Base-by-base conservation (phyloP, 495 filamentous ascomycete genomes). In the Bacidia gigantensis region DNA sequence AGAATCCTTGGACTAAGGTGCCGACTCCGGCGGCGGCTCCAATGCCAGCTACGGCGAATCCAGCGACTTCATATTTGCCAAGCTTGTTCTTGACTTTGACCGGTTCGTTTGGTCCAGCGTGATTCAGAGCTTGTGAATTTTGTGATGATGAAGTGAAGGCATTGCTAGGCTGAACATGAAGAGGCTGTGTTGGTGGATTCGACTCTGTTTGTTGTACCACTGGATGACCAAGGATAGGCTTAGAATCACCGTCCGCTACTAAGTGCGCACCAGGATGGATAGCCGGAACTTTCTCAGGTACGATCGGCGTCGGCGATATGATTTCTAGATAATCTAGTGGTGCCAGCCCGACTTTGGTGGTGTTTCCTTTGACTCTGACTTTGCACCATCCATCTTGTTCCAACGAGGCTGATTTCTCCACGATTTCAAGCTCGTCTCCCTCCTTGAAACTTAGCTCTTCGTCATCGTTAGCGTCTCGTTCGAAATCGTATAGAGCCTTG, bases 331-430 rank as follows among this genome's bases (percentile, higher is more conserved):
- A 53, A 17, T 53, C 51, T 14, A 53, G 32, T 14, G 51, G 51
- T n/a, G 22, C 51, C 40, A 53, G 51, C 2, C 51, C 51, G 12
- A 48, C 12, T 32, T 41, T 53, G 22, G 25, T 53, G n/a, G n/a
- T 35, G n/a, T n/a, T n/a, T 0, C 51, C 51, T 21, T 40, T 53
- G 3, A 53, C 14, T 40, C 44, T 53, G 26, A 44, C 51, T 53
- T 46, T 53, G 26, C 51, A 53, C 51, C 51, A 53, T n/a, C 51
- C 51, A 11, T 53, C 51, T 14, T 46, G 42, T 26, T 53, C 51
- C 43, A 53, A 53, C 14, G 20, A 42, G 12, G 51, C 44, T 17
- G 17, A 39, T 26, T 47, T 53, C 24, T 46, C 51, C 2, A 47
- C n/a, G 11, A 53, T 49, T 25, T 53, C 51, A 22, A 53, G 44